phyloP scores from a whole-genome alignment of 176 grass and related monocot genomes.

The Bonia amplexicaulis region DNA sequence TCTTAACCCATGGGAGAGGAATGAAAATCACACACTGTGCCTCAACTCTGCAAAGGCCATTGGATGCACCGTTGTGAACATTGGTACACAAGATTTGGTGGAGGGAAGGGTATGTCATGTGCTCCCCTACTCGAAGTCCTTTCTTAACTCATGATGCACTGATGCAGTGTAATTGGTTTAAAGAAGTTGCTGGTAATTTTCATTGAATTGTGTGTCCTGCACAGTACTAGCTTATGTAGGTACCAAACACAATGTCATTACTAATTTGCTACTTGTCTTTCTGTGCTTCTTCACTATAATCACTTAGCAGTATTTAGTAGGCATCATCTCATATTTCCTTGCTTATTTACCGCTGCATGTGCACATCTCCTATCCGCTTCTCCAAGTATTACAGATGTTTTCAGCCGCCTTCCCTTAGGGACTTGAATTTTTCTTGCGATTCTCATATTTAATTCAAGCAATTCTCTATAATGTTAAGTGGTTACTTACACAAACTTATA shows the following conservation, averaged over 20 bases:
- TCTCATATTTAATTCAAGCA: conserved; percentile 3
- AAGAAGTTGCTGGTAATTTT: background rate
- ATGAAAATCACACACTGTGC: conserved; percentile 98
- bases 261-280: conserved; percentile 1
- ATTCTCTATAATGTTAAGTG: background rate
- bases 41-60: conserved; percentile 99
- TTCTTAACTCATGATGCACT: background rate
- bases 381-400: background rate
- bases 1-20: conserved; percentile 97
- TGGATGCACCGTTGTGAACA: conserved; percentile 97
- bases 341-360: background rate
- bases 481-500: conserved; percentile 18
- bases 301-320: background rate
- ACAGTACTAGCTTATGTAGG: background rate
- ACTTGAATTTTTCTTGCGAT: background rate
- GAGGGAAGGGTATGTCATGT: conserved; percentile 80
- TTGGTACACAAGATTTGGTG: conserved; percentile 97
- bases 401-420: background rate
- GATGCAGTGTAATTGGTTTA: background rate
- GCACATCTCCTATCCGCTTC: background rate
- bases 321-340: background rate
- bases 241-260: background rate
- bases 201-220: background rate
- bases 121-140: background rate
- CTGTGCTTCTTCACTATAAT: conserved; percentile 1